Conservation (phyloP, 257 asterid species). For the Lantana camara region DNA sequence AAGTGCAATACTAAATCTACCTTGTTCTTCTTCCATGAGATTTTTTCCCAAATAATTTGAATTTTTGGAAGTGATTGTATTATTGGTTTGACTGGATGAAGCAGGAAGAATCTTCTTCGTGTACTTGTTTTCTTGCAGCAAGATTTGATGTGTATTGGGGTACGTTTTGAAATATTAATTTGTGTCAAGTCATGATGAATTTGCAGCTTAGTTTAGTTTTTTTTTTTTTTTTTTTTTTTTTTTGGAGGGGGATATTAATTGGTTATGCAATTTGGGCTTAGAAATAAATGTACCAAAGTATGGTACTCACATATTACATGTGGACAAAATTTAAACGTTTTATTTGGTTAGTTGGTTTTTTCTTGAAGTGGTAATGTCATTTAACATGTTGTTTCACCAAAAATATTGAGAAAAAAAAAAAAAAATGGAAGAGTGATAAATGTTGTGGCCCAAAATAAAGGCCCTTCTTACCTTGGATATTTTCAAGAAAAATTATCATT, state of each 20-base stretch:
- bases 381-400: too few relatives aligned
- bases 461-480: too few relatives aligned
- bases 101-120: too few relatives aligned
- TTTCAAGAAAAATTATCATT: too few relatives aligned
- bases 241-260: neutral
- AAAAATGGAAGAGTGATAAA: too few relatives aligned
- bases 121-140: too few relatives aligned
- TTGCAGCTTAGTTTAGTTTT: neutral
- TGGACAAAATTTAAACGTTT: neutral
- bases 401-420: too few relatives aligned
- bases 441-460: neutral
- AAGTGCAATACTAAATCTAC: conserved; percentile 13
- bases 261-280: neutral
- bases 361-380: neutral
- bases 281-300: neutral
- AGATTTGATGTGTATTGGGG: too few relatives aligned
- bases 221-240: too few relatives aligned
- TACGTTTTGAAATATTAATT: too few relatives aligned
- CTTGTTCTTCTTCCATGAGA: neutral
- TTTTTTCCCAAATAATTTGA: conserved; percentile 6
- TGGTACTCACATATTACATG: neutral
- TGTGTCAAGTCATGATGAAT: too few relatives aligned
- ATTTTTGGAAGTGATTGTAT: neutral
- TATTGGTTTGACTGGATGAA: too few relatives aligned
- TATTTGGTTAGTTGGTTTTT: neutral